A percentile compares a stretch with the other conserved stretches of the same genome.
Evolutionary conservation across 2,329 filamentous ascomycete genomes (phyloP).

Genomic region (Fusarium albidum): DNA sequence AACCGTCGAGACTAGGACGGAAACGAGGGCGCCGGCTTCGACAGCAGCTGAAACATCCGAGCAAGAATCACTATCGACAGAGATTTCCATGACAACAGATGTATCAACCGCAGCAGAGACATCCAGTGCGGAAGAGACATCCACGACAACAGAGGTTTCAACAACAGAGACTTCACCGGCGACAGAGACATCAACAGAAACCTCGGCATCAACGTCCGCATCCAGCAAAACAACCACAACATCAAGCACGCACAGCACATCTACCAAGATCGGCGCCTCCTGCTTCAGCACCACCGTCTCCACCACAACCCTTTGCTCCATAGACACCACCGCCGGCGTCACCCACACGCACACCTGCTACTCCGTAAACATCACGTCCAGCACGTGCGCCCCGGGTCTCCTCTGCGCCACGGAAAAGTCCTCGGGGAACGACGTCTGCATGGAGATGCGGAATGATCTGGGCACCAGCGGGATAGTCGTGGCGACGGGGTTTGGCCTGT

Average conservation of each 20-base stretch:
- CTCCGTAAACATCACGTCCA: slow-evolving; percentile 17
- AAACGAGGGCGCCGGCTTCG: no score
- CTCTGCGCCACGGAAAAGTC: slow-evolving; percentile 12
- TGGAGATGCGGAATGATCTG: slow-evolving; percentile 8
- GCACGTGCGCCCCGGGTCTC: slow-evolving; percentile 12
- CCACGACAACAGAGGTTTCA: background rate
- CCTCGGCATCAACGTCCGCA: background rate
- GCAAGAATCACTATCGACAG: background rate
- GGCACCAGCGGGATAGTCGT: slow-evolving; percentile 17
- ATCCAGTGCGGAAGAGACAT: background rate
- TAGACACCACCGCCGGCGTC: slow-evolving; percentile 10
- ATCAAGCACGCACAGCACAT: background rate
- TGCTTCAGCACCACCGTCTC: slow-evolving; percentile 20
- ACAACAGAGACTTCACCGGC: background rate
- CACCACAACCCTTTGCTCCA: slow-evolving; percentile 16
- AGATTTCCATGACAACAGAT: background rate
- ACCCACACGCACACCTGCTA: slow-evolving; percentile 15
- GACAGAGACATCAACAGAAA: slow-evolving; percentile 2
- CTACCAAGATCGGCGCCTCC: slow-evolving; percentile 5
- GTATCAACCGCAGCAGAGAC: background rate
- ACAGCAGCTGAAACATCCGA: background rate
- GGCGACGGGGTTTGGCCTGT: background rate
- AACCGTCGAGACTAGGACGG: no score
- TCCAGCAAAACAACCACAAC: background rate
- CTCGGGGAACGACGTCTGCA: slow-evolving; percentile 13